These are phyloP conservation scores for Ilyonectria robusta DNA, from an alignment of 2,329 filamentous ascomycete species.

Conservation along the genomic window DNA sequence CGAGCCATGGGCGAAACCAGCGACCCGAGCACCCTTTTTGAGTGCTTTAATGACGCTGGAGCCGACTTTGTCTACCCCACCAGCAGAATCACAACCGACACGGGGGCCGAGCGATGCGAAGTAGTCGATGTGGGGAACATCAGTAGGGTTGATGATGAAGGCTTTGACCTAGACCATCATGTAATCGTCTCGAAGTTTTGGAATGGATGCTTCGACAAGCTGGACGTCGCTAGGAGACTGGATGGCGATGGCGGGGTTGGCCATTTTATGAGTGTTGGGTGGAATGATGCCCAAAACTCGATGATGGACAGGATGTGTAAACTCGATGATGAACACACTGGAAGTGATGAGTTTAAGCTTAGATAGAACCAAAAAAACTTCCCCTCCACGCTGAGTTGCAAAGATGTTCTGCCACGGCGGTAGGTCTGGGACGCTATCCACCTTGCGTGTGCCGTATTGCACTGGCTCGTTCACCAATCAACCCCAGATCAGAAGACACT, in stretches of 20 bases:
- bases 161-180: slow-evolving; percentile 49
- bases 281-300: not conserved
- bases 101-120: slow-evolving; percentile 48
- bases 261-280: not conserved
- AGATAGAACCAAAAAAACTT: no score
- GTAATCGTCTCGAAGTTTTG: slow-evolving; percentile 33
- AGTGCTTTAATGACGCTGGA: slow-evolving; percentile 52
- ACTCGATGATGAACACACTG: no score
- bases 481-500: no score
- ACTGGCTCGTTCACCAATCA: no score
- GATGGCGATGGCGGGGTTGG: slow-evolving; percentile 10
- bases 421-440: no score
- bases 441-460: no score
- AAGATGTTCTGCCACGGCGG: no score
- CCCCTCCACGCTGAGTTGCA: no score
- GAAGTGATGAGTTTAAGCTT: no score
- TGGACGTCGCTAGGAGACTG: not conserved
- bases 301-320: no score
- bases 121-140: slow-evolving; percentile 49
- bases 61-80: slow-evolving; percentile 60
- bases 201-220: slow-evolving; percentile 10
- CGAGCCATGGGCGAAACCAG: slow-evolving; percentile 26
- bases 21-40: slow-evolving; percentile 62
- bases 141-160: slow-evolving; percentile 52
- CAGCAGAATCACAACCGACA: slow-evolving; percentile 51